Evolutionary conservation across 805 yeast species (phyloP), one percentile per base, ranked within the genome.

Genomic region (Hanseniaspora guilliermondii): DNA sequence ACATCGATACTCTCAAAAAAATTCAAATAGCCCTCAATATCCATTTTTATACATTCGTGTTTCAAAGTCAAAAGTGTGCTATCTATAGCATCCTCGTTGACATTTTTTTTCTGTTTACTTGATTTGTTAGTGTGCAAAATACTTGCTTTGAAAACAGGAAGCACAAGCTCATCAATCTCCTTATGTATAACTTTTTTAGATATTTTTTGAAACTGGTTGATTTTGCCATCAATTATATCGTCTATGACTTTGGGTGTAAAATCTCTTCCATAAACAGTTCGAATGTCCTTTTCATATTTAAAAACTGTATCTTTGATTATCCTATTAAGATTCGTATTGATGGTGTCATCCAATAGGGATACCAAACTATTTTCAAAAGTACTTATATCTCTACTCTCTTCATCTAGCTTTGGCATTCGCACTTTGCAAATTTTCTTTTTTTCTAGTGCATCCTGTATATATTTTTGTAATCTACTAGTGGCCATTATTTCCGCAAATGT

Each of bases 391-490:
- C 46, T 35, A n/a, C 16, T 33, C 21, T 49, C 53, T 30, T 17
- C 46, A 19, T 49, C 4, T 17, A 32, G 22, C 24, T 52, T 52
- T 25, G 55, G 55, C 22, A 52, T 52, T 36, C 55, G 17, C n/a
- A 52, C 39, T 37, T 52, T 52, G 24, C 55, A 44, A 1, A 52
- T 52, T 21, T 44, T 42, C 14, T 52, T 47, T 14, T 32, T 47
- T 30, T 52, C 55, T 22, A 52, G 12, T 16, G 55, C 55, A 52
- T 52, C 45, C 7, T 36, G 14, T 2, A 52, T 30, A 21, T 52
- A 52, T 16, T 30, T 44, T 14, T 52, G 55, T 6, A 52, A 38
- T 11, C 49, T 39, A 9, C 21, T 35, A 4, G 55, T 17, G 3
- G 55, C 30, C 55, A 52, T 47, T 6, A 9, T 30, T 30, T 30